These are phyloP conservation scores for Erysiphe pulchra DNA, from an alignment of 2,329 filamentous ascomycete genomes.

Conservation along the genomic window DNA sequence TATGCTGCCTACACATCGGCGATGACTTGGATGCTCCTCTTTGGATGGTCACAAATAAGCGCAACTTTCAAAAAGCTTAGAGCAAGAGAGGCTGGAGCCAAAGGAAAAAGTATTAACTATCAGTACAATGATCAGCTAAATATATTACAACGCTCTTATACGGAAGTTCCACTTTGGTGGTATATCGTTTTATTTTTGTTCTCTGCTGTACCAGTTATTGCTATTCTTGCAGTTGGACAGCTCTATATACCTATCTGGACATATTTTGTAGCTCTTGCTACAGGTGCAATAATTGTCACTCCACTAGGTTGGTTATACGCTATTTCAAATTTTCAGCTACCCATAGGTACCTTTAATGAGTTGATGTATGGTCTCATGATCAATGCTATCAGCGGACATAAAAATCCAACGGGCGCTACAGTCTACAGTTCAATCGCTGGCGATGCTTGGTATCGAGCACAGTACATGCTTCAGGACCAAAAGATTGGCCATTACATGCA, in stretches of 20 bases:
- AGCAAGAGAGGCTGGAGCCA: slow-evolving; percentile 13
- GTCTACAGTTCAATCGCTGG: slow-evolving; percentile 32
- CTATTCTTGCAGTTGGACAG: slow-evolving; percentile 22
- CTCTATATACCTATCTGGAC: slow-evolving; percentile 35
- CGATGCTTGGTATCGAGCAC: slow-evolving; percentile 33
- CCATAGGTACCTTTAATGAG: slow-evolving; percentile 33
- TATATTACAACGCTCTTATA: slow-evolving; percentile 27
- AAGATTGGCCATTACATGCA: slow-evolving; percentile 42
- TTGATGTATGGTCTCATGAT: slow-evolving; percentile 34
- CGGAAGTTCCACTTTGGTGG: slow-evolving; percentile 34
- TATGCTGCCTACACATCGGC: slow-evolving; percentile 32
- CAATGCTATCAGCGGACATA: slow-evolving; percentile 21
- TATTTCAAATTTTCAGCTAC: slow-evolving; percentile 26
- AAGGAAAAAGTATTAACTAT: slow-evolving; percentile 20
- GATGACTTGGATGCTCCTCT: slow-evolving; percentile 30
- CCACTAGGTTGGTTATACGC: slow-evolving; percentile 33
- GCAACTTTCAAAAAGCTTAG: slow-evolving; percentile 20
- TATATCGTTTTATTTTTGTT: slow-evolving; percentile 23
- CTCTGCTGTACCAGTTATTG: slow-evolving; percentile 24
- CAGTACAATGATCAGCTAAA: slow-evolving; percentile 33
- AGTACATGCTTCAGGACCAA: slow-evolving; percentile 32
- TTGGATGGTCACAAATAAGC: slow-evolving; percentile 24
- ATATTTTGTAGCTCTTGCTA: slow-evolving; percentile 28
- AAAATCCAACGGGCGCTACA: slow-evolving; percentile 30
- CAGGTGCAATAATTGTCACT: slow-evolving; percentile 27